Evolutionary conservation across 2,329 filamentous ascomycete species (phyloP).

Genomic region (Exophiala oligosperma): DNA sequence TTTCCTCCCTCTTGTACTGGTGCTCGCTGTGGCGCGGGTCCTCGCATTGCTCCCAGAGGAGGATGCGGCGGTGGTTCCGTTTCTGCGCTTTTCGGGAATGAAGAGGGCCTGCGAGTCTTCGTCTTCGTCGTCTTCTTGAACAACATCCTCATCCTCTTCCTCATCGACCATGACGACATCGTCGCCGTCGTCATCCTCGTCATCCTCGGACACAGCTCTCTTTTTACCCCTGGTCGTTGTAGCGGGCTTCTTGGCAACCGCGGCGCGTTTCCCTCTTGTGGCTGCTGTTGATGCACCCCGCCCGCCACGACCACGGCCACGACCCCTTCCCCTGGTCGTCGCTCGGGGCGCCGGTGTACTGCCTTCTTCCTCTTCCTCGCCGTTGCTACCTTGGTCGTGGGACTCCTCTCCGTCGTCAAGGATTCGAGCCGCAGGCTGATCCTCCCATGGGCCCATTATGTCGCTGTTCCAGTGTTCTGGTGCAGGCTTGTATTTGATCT

Average conservation of each 20-base stretch:
- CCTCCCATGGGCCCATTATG: slow-evolving; percentile 80
- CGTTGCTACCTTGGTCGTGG: slow-evolving; percentile 32
- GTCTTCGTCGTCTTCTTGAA: slow-evolving; percentile 37
- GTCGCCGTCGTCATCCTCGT: slow-evolving; percentile 36
- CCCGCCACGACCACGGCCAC: slow-evolving; percentile 46
- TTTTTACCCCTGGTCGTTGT: slow-evolving; percentile 32
- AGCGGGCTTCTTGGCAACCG: slow-evolving; percentile 35
- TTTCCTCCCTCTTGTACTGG: slow-evolving; percentile 20
- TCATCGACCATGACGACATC: slow-evolving; percentile 43
- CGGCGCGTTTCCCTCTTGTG: slow-evolving; percentile 38
- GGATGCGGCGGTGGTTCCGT: slow-evolving; percentile 2
- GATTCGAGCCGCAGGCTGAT: slow-evolving; percentile 68
- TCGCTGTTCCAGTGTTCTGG: slow-evolving; percentile 88
- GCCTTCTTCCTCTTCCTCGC: slow-evolving; percentile 49
- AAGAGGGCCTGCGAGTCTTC: slow-evolving; percentile 32
- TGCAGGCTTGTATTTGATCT: slow-evolving; percentile 68
- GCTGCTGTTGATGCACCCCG: slow-evolving; percentile 41
- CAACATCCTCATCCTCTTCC: slow-evolving; percentile 33
- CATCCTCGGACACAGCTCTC: slow-evolving; percentile 33
- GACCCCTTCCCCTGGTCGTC: slow-evolving; percentile 48
- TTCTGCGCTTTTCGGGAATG: slow-evolving; percentile 23
- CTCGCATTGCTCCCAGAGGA: not conserved
- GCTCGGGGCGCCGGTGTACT: slow-evolving; percentile 42
- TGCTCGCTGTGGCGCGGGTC: slow-evolving; percentile 18
- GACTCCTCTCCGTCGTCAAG: slow-evolving; percentile 45